Evolutionary conservation across 2,329 filamentous ascomycete species (phyloP).

Genomic region (Arthrobotrys conoides): DNA sequence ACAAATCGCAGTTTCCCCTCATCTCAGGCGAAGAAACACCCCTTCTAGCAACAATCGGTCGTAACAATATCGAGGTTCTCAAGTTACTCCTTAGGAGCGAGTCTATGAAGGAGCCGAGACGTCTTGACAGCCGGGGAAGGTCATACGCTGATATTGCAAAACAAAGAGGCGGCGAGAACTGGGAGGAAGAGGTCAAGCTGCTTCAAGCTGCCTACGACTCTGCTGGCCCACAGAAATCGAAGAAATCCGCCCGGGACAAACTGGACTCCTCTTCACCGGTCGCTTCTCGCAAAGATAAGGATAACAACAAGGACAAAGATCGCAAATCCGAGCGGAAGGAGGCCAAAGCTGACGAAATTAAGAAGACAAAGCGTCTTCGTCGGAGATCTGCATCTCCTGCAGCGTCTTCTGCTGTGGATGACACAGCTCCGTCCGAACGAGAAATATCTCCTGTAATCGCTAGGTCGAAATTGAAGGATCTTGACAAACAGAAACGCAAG

Average conservation of each 20-base stretch:
- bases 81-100: conserved; percentile 78
- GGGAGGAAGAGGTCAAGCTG: conserved; percentile 87
- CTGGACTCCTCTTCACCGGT: conserved; percentile 53
- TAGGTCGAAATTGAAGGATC: conserved; percentile 59
- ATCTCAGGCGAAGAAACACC: conserved; percentile 84
- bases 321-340: conserved; percentile 45
- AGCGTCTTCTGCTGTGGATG: conserved; percentile 51
- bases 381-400: conserved; percentile 49
- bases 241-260: conserved; percentile 37
- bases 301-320: conserved; percentile 45
- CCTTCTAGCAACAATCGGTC: conserved; percentile 93
- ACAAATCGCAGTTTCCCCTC: conserved; percentile 62
- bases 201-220: conserved; percentile 82
- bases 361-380: conserved; percentile 57
- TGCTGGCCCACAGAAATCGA: conserved; percentile 55
- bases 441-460: conserved; percentile 54
- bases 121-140: conserved; percentile 78
- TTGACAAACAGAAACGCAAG: conserved; percentile 61
- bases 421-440: conserved; percentile 54
- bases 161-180: conserved; percentile 85
- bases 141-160: conserved; percentile 90
- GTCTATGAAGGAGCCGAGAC: conserved; percentile 82
- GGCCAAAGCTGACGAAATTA: conserved; percentile 41
- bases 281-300: conserved; percentile 46
- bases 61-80: conserved; percentile 86